Evolutionary conservation across 1,284 basidiomycete genomes (phyloP).

Genomic region (Microbotryum intermedium): DNA sequence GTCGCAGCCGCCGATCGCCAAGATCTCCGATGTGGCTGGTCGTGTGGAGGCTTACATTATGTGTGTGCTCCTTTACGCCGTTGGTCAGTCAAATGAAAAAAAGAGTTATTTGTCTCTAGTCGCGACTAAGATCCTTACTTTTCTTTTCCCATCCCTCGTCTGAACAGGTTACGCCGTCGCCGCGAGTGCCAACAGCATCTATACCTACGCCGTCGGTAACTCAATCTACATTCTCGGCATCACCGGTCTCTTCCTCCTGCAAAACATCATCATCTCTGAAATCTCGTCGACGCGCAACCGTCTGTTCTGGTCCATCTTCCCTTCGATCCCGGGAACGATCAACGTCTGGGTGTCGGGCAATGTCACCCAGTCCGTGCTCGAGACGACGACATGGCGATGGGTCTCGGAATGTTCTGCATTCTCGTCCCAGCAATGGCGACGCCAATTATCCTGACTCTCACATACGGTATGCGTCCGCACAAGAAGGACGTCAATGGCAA

Average conservation of each 20-base stretch:
- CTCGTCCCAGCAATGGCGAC: constrained; percentile 34
- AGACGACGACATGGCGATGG: constrained; percentile 34
- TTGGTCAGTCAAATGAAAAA: constrained; percentile 34
- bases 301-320: constrained; percentile 39
- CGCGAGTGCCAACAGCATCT: constrained; percentile 31
- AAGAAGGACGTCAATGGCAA: constrained; percentile 5
- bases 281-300: constrained; percentile 37
- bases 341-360: constrained; percentile 38
- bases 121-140: no score
- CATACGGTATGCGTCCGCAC: constrained; percentile 19
- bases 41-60: constrained; percentile 38
- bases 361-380: constrained; percentile 26
- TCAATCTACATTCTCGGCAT: constrained; percentile 40
- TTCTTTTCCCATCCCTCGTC: no score
- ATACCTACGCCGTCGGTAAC: constrained; percentile 37
- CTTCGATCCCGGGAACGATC: constrained; percentile 35
- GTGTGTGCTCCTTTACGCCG: constrained; percentile 36
- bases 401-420: constrained; percentile 38
- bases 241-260: constrained; percentile 35
- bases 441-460: constrained; percentile 36
- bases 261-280: constrained; percentile 39
- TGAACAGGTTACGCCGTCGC: constrained; percentile 34
- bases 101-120: neutral
- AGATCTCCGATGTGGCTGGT: constrained; percentile 38
- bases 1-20: constrained; percentile 37